Evolutionary conservation across 129 eudicot genomes (phyloP).

Genomic region (Chrysanthemum makinoi): DNA sequence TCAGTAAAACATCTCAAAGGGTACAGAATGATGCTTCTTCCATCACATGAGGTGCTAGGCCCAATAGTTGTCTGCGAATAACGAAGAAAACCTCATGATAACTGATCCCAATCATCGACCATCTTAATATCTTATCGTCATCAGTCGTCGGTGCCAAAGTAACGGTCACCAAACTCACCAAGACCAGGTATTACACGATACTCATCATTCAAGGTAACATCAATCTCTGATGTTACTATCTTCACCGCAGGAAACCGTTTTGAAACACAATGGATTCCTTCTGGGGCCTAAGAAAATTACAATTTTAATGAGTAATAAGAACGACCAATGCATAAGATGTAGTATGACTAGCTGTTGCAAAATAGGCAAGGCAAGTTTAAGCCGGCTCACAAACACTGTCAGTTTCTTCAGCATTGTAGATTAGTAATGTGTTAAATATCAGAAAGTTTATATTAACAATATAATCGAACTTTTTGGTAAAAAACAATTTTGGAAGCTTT

Average conservation of each 20-base stretch:
- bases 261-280: slow-evolving; percentile 87
- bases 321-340: not conserved
- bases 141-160: slow-evolving; percentile 94
- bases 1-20: slow-evolving; percentile 6
- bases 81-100: too few species aligned
- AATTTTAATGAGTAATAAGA: not conserved
- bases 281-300: slow-evolving; percentile 64
- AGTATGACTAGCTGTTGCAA: not conserved
- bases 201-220: slow-evolving; percentile 78
- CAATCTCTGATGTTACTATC: slow-evolving; percentile 94
- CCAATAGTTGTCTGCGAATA: too few species aligned
- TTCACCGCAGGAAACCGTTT: slow-evolving; percentile 81
- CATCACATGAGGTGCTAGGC: not conserved
- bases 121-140: not conserved
- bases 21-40: slow-evolving; percentile 16
- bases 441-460: too few species aligned
- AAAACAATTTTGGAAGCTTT: too few species aligned
- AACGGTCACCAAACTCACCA: slow-evolving; percentile 98
- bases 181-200: slow-evolving; percentile 93
- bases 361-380: not conserved
- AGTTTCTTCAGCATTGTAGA: too few species aligned
- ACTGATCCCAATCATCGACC: slow-evolving; percentile 17
- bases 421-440: too few species aligned
- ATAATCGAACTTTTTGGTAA: too few species aligned
- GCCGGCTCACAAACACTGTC: too few species aligned